Percentiles rank a stretch among this genome's conserved stretches.
These are phyloP conservation scores for Macrophomina pseudophaseolina DNA, from an alignment of 2,329 filamentous ascomycete genomes.

Conservation along the genomic window DNA sequence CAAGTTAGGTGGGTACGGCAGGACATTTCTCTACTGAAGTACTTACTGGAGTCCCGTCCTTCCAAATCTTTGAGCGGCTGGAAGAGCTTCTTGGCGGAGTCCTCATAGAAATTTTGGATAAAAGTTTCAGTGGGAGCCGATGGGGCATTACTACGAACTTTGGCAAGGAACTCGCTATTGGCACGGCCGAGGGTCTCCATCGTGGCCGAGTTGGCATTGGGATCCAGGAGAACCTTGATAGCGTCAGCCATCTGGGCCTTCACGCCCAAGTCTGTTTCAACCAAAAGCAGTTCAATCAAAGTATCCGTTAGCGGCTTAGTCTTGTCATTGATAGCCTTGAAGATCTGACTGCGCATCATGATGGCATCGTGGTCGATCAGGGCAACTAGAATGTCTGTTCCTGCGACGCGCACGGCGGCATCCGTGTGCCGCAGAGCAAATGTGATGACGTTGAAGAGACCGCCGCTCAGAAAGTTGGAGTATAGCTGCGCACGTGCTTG, in stretches of 20 bases:
- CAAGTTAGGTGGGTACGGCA: background rate
- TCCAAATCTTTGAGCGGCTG: conserved; percentile 83
- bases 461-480: conserved; percentile 86
- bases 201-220: conserved; percentile 64
- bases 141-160: conserved; percentile 60
- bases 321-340: conserved; percentile 88
- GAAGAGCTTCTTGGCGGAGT: conserved; percentile 83
- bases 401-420: conserved; percentile 84
- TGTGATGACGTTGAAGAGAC: conserved; percentile 86
- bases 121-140: conserved; percentile 76
- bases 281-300: conserved; percentile 85
- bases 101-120: conserved; percentile 86
- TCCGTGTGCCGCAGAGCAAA: conserved; percentile 87
- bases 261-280: conserved; percentile 91
- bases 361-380: conserved; percentile 95
- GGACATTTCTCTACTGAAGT: background rate
- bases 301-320: conserved; percentile 87
- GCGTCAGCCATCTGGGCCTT: conserved; percentile 96
- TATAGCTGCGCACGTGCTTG: conserved; percentile 81
- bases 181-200: conserved; percentile 65
- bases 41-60: conserved; percentile 60
- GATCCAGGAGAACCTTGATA: conserved; percentile 88
- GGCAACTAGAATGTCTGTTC: conserved; percentile 89
- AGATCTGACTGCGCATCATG: conserved; percentile 92
- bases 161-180: conserved; percentile 71